Conservation (phyloP, 441 rosid species). For the Syzygium malaccense region DNA sequence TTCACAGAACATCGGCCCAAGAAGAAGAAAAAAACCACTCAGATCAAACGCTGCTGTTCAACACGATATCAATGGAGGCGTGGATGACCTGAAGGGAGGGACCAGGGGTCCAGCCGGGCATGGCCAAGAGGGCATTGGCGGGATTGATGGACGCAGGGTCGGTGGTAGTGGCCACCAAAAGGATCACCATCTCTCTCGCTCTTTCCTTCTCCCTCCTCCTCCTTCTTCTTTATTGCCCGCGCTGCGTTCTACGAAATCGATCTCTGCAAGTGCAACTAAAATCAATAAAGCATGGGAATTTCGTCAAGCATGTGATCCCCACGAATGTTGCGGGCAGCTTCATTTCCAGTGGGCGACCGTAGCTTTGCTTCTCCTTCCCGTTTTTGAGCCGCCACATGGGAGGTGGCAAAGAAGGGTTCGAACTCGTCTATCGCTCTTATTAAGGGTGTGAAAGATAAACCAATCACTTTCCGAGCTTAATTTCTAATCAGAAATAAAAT, state of each 20-base stretch:
- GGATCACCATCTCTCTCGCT: slow-evolving; percentile 41
- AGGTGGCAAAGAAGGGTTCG: neutral
- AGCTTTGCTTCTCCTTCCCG: neutral
- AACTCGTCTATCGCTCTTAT: neutral
- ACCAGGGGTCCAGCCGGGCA: slow-evolving; percentile 54
- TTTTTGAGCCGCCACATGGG: neutral
- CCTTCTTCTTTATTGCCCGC: neutral
- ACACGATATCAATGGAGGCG: neutral
- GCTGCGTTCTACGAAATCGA: neutral
- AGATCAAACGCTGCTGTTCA: neutral
- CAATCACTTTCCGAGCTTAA: too few relatives aligned
- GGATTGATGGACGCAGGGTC: slow-evolving; percentile 91
- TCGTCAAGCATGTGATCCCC: neutral
- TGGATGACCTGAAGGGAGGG: slow-evolving; percentile 35
- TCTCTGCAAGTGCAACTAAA: neutral
- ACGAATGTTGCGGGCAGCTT: neutral
- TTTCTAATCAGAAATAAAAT: too few relatives aligned
- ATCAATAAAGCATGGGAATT: neutral
- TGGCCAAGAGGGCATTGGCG: slow-evolving; percentile 55
- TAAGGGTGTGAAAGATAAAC: too few relatives aligned
- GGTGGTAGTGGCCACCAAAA: slow-evolving; percentile 61
- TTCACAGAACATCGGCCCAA: neutral
- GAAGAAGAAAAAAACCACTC: neutral
- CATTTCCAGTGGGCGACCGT: neutral
- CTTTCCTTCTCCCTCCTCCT: neutral